Percentiles rank a stretch among this genome's conserved stretches.
phyloP scores from a whole-genome alignment of 83 land plant species.

The Thuja plicata region DNA sequence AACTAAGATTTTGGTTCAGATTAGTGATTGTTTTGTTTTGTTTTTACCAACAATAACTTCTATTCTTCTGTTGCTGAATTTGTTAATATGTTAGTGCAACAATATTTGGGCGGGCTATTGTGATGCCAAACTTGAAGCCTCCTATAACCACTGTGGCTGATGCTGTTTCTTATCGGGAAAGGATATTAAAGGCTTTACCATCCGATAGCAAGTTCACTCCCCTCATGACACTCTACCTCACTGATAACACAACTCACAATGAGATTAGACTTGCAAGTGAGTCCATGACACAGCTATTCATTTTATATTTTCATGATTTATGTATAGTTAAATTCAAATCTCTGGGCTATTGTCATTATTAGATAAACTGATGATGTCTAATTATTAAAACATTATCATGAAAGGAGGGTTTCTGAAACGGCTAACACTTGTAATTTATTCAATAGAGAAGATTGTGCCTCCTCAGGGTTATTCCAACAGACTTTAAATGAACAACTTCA shows the following conservation, averaged over 20 bases:
- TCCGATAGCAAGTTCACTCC: constrained; percentile 57
- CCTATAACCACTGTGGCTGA: constrained; percentile 84
- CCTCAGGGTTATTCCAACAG: not conserved
- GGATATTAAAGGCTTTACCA: constrained; percentile 77
- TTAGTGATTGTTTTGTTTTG: not conserved
- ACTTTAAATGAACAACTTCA: not conserved
- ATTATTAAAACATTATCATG: not conserved
- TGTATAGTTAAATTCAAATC: not conserved
- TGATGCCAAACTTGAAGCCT: constrained; percentile 97
- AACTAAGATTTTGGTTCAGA: not conserved
- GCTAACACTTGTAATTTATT: not conserved
- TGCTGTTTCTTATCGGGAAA: constrained; percentile 76
- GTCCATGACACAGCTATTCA: constrained; percentile 15
- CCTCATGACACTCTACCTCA: constrained; percentile 91
- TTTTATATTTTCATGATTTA: not conserved
- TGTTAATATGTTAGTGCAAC: constrained; percentile 51
- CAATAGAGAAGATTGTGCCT: not conserved
- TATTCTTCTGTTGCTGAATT: not conserved
- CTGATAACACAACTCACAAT: constrained; percentile 73
- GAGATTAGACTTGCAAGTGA: constrained; percentile 89
- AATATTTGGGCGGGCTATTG: constrained; percentile 81
- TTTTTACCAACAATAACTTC: not conserved
- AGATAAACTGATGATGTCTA: not conserved
- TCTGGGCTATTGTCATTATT: not conserved
- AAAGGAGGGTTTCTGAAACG: not conserved